Evolutionary conservation across 345 rosid species (phyloP), one percentile per base, ranked within the genome.

Genomic region (Linum trigynum): DNA sequence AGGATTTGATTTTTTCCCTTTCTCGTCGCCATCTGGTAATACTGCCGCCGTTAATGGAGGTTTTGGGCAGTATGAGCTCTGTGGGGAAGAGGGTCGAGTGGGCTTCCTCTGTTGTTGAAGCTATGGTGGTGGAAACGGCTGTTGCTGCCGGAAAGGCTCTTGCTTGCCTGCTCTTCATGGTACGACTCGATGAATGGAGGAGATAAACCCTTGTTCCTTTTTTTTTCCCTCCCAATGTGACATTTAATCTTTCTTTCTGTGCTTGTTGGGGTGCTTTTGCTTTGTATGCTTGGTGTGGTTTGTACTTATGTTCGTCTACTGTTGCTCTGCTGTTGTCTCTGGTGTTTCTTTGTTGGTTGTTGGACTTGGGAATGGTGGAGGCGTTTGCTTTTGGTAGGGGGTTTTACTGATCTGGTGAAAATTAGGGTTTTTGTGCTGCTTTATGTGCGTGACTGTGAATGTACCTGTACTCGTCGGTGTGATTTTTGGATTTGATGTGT

Each of bases 131-230:
- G 42, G 83, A 76, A 71, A 75, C 78, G 41, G 32, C 32, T 23
- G 32, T 23, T 23, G 59, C 78, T 60, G 62, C 69, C 61, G 76
- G 69, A 42, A 79, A 70, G 72, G 79, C 80, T 76, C 79, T 85
- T n/a, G 72, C 81, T 66, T 76, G 74, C 78, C 68, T 79, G 32
- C 74, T 76, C 72, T 74, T 76, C 65, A 64, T 68, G 82, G 85
- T 82, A 85, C 68, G 8, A 45, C 7, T 14, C 12, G 32, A 23
- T 45, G 51, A 7, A 5, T 45, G 7, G 2, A 7, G 51, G 51
- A 5, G 12, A 7, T 14, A 45, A 56, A 57, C 38, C 11, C 36
- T 36, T 57, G 9, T 17, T n/a, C 2, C 65, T 35, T 64, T 23
- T 23, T 23, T 23, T 23, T 1, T 1, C 32, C 32, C 32, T 23